Evolutionary conservation across 805 yeast genomes (phyloP).

Genomic region (Teunomyces gatunensis): DNA sequence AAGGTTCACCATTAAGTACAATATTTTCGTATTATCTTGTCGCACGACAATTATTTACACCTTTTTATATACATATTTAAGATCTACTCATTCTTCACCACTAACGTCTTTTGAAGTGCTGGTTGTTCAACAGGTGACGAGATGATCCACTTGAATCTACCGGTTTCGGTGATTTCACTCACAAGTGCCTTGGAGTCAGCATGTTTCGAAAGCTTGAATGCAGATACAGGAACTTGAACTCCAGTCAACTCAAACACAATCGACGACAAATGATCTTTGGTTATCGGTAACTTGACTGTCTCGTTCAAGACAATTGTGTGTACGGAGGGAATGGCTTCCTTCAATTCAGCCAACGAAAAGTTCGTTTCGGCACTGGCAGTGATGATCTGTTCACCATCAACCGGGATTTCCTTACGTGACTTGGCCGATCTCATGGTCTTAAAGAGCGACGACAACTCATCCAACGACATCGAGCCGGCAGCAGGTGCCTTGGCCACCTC

Average conservation of each 20-base stretch:
- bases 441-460: constrained; percentile 38
- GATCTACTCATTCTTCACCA: constrained; percentile 10
- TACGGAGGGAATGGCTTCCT: constrained; percentile 25
- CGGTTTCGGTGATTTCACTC: constrained; percentile 21
- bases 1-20: constrained; percentile 16
- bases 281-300: constrained; percentile 22
- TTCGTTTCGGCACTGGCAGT: constrained; percentile 15
- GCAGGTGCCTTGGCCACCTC: constrained; percentile 4
- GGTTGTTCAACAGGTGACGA: constrained; percentile 22
- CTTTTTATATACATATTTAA: constrained; percentile 2
- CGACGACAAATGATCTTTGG: constrained; percentile 22
- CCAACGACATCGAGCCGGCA: constrained; percentile 33
- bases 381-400: constrained; percentile 9
- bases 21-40: background rate
- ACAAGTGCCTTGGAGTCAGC: constrained; percentile 8
- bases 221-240: constrained; percentile 23
- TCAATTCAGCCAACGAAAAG: constrained; percentile 32
- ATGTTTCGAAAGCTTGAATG: constrained; percentile 18
- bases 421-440: constrained; percentile 22
- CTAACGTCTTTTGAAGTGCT: constrained; percentile 9
- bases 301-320: constrained; percentile 18
- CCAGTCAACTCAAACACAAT: constrained; percentile 31
- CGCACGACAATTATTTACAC: constrained; percentile 4
- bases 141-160: constrained; percentile 27
- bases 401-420: constrained; percentile 3